A percentile compares a stretch with the other conserved stretches of the same genome.
Evolutionary conservation across 2,329 filamentous ascomycete genomes (phyloP).

Genomic region (Hymenoscyphus linearis): DNA sequence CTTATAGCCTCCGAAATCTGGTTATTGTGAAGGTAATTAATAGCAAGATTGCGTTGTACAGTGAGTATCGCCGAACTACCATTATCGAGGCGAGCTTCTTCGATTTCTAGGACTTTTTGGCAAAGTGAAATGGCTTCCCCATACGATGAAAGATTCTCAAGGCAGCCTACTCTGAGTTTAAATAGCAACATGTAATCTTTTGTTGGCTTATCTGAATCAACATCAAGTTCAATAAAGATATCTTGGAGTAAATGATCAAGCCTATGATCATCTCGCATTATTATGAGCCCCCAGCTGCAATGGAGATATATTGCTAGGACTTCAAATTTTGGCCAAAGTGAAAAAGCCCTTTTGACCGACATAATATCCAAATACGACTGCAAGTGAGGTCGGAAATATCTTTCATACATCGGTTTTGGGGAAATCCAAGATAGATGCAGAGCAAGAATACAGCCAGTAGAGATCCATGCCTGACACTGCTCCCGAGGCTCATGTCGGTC

Average conservation of each 20-base stretch:
- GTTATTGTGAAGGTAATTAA: not conserved
- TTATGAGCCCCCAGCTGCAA: not conserved
- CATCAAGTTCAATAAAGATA: not conserved
- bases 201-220: not conserved
- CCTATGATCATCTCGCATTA: not conserved
- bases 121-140: not conserved
- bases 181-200: not conserved
- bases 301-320: not conserved
- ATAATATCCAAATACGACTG: not conserved
- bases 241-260: not conserved
- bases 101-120: not conserved
- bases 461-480: constrained; percentile 16
- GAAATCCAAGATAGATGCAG: constrained; percentile 10
- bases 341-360: not conserved
- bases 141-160: not conserved
- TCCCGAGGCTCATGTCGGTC: constrained; percentile 14
- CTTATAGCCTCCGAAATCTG: not conserved
- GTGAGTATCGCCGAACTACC: not conserved
- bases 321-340: not conserved
- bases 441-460: constrained; percentile 16
- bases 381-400: not conserved
- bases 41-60: not conserved
- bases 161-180: not conserved
- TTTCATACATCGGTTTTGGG: constrained; percentile 5
- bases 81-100: not conserved